phyloP scores from a whole-genome alignment of 139 green algal genomes.

The Chlorella sp. region DNA sequence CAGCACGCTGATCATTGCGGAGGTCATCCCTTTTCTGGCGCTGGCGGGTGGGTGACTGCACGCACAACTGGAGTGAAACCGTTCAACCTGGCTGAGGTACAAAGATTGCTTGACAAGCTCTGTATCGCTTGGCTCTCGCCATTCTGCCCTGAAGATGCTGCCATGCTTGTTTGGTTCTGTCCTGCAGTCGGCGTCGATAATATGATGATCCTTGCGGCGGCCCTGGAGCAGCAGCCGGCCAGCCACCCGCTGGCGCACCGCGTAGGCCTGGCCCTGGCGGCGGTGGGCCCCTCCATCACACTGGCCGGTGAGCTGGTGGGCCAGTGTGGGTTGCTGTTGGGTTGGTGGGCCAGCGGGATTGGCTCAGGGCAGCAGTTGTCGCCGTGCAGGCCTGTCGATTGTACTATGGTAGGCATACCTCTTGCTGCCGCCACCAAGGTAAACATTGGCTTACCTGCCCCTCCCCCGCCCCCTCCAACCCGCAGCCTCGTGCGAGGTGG shows the following conservation, averaged over 20 bases:
- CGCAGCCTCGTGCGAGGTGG: constrained; percentile 62
- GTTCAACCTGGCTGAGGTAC: too few species aligned
- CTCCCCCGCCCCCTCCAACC: neutral
- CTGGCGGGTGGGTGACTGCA: neutral
- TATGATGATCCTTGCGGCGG: constrained; percentile 93
- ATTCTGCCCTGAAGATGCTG: too few species aligned
- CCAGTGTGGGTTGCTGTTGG: too few species aligned
- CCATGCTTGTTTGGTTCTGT: too few species aligned
- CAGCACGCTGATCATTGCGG: constrained; percentile 85
- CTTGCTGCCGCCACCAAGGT: too few species aligned
- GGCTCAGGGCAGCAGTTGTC: too few species aligned
- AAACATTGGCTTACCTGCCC: neutral
- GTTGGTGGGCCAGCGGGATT: too few species aligned
- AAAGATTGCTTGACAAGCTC: too few species aligned
- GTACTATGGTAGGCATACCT: too few species aligned
- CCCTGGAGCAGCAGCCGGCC: constrained; percentile 68
- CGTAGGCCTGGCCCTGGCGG: constrained; percentile 73
- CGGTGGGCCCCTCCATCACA: constrained; percentile 87
- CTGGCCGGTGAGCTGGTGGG: constrained; percentile 69
- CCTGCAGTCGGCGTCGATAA: constrained; percentile 93
- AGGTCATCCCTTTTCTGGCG: constrained; percentile 94
- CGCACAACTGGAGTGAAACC: too few species aligned
- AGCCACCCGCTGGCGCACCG: constrained; percentile 63
- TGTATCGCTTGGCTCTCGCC: too few species aligned
- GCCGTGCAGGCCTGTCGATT: too few species aligned